Conservation (phyloP, 495 filamentous ascomycete species). For the Daldinia bambusicola region DNA sequence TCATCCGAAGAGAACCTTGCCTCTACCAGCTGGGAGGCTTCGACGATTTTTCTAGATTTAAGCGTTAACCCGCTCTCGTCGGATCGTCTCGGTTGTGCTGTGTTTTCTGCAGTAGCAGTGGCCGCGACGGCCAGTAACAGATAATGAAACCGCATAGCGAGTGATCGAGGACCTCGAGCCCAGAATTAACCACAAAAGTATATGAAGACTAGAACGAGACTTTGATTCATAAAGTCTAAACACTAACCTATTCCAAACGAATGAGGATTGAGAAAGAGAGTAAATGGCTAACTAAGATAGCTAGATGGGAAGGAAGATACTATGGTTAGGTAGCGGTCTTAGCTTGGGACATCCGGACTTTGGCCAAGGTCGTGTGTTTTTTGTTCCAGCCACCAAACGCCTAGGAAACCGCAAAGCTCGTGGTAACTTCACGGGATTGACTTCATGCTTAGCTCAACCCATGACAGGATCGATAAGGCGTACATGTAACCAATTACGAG, state of each 20-base stretch:
- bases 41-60: slow-evolving; percentile 11
- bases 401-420: slow-evolving; percentile 17
- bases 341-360: slow-evolving; percentile 4
- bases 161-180: slow-evolving; percentile 1
- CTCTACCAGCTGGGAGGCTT: not conserved
- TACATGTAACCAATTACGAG: slow-evolving; percentile 32
- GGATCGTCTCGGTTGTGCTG: slow-evolving; percentile 4
- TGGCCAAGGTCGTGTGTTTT: slow-evolving; percentile 26
- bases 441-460: slow-evolving; percentile 4
- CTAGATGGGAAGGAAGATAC: slow-evolving; percentile 1
- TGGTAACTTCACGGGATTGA: slow-evolving; percentile 15
- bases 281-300: not conserved
- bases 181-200: slow-evolving; percentile 11
- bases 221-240: slow-evolving; percentile 18
- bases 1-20: slow-evolving; percentile 9
- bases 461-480: slow-evolving; percentile 11
- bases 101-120: slow-evolving; percentile 19
- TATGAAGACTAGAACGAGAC: slow-evolving; percentile 3
- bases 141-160: slow-evolving; percentile 31
- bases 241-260: slow-evolving; percentile 2
- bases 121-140: slow-evolving; percentile 31
- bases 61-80: slow-evolving; percentile 8
- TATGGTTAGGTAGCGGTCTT: not conserved
- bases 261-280: not conserved
- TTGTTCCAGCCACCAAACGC: slow-evolving; percentile 37